Percentiles rank a stretch among this genome's conserved stretches.
phyloP scores from a whole-genome alignment of 2,329 filamentous ascomycete genomes.

The Dryadomyces sulphureus region DNA sequence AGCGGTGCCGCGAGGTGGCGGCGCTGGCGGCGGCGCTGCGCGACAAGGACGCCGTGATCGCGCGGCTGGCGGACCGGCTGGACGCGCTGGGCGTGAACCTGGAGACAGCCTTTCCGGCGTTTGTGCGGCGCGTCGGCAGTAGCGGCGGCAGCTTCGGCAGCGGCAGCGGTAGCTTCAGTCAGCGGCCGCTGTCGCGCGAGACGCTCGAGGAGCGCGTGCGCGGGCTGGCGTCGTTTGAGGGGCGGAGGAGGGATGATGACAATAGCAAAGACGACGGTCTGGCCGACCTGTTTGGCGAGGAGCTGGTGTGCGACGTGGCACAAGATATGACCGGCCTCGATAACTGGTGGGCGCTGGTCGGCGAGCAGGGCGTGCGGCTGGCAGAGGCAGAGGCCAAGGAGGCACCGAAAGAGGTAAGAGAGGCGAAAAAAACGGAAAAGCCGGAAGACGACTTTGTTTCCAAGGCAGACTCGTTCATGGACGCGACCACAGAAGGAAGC shows the following conservation, averaged over 20 bases:
- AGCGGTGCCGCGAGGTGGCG: slow-evolving; percentile 23
- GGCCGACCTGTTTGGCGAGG: background rate
- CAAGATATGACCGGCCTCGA: background rate
- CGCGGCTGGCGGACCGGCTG: slow-evolving; percentile 37
- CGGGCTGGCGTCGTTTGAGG: slow-evolving; percentile 34
- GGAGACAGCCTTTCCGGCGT: slow-evolving; percentile 34
- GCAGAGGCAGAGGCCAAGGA: background rate
- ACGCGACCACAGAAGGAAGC: background rate
- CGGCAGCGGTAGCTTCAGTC: background rate
- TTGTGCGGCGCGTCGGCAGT: background rate
- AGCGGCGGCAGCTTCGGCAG: background rate
- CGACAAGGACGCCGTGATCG: slow-evolving; percentile 37
- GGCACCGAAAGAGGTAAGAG: background rate
- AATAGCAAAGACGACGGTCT: background rate
- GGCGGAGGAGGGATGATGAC: slow-evolving; percentile 13
- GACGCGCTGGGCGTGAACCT: slow-evolving; percentile 34
- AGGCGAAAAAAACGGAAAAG: background rate
- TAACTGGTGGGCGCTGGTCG: background rate
- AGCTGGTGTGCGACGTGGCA: background rate
- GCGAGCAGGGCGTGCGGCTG: background rate
- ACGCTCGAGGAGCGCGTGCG: slow-evolving; percentile 32
- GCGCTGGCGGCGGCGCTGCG: slow-evolving; percentile 27
- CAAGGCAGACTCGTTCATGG: no score
- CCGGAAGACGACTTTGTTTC: no score
- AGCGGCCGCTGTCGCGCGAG: slow-evolving; percentile 7